Percentiles rank a stretch among this genome's conserved stretches.
Evolutionary conservation across 2,329 filamentous ascomycete genomes (phyloP).

Genomic region (Teratosphaeria epicoccoides): DNA sequence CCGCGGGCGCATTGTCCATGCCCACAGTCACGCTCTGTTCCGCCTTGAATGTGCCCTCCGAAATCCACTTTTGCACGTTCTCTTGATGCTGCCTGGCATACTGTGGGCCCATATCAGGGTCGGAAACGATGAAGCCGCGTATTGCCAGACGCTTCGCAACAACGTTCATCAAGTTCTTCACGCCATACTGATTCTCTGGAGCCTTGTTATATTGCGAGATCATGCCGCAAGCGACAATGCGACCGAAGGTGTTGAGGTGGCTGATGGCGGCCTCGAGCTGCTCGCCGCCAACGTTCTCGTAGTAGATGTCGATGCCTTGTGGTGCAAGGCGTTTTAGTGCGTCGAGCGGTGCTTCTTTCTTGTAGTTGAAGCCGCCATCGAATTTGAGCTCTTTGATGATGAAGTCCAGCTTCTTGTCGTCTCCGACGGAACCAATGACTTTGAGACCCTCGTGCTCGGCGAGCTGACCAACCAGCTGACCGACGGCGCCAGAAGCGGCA

Average conservation of each 20-base stretch:
- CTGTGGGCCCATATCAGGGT: conserved; percentile 54
- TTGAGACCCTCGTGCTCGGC: conserved; percentile 70
- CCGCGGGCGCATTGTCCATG: conserved; percentile 66
- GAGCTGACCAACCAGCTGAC: conserved; percentile 71
- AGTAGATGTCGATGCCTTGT: conserved; percentile 72
- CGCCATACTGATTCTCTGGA: conserved; percentile 48
- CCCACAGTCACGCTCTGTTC: conserved; percentile 59
- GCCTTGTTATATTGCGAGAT: conserved; percentile 66
- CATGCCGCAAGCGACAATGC: conserved; percentile 56
- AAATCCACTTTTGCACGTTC: conserved; percentile 65
- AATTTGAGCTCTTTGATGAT: conserved; percentile 60
- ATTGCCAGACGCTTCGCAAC: conserved; percentile 60
- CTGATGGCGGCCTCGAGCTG: conserved; percentile 58
- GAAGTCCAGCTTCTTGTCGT: conserved; percentile 68
- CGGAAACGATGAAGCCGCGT: conserved; percentile 61
- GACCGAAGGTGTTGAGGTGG: conserved; percentile 53
- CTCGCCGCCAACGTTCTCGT: conserved; percentile 66
- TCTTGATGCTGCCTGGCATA: conserved; percentile 63
- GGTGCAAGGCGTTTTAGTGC: conserved; percentile 63
- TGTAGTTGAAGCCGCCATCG: conserved; percentile 77
- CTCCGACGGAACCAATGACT: conserved; percentile 71
- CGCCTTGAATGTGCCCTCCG: conserved; percentile 63
- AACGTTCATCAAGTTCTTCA: conserved; percentile 55
- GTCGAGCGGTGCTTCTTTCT: conserved; percentile 61
- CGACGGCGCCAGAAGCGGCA: conserved; percentile 70